A percentile compares a stretch with the other conserved stretches of the same genome.
phyloP scores from a whole-genome alignment of 345 rosid species.

The Ceriops decandra region DNA sequence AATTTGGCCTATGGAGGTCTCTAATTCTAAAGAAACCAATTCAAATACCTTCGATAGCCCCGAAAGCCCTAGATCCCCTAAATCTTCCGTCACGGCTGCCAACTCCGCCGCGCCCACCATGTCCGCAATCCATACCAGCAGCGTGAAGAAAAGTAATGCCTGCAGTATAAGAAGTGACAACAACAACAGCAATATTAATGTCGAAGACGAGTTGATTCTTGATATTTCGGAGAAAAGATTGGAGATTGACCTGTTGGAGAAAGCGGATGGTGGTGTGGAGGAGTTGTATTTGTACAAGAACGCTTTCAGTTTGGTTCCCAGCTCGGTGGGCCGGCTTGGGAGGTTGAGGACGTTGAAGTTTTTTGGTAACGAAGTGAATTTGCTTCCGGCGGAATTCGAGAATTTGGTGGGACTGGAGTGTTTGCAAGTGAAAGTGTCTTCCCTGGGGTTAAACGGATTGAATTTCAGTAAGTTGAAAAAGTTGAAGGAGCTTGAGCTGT shows the following conservation, averaged over 20 bases:
- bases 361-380: slow-evolving; percentile 70
- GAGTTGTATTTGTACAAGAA: slow-evolving; percentile 72
- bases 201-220: slow-evolving; percentile 53
- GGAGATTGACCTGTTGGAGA: slow-evolving; percentile 55
- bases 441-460: slow-evolving; percentile 55
- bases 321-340: slow-evolving; percentile 50
- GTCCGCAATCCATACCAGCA: neutral
- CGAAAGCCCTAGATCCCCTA: slow-evolving; percentile 19
- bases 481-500: slow-evolving; percentile 83
- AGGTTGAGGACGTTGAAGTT: slow-evolving; percentile 69
- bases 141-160: neutral
- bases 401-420: slow-evolving; percentile 68
- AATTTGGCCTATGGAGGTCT: slow-evolving; percentile 31
- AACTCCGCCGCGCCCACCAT: neutral
- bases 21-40: slow-evolving; percentile 20
- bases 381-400: slow-evolving; percentile 72
- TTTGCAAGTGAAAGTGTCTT: slow-evolving; percentile 75
- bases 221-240: slow-evolving; percentile 69
- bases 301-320: slow-evolving; percentile 71
- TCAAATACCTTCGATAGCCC: slow-evolving; percentile 15
- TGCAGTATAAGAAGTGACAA: neutral
- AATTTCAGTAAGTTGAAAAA: slow-evolving; percentile 59
- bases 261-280: slow-evolving; percentile 38
- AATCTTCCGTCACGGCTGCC: slow-evolving; percentile 4
- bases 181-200: slow-evolving; percentile 15